Conservation (phyloP, 192 early-diverging fungal genomes). For the Podila horticola region DNA sequence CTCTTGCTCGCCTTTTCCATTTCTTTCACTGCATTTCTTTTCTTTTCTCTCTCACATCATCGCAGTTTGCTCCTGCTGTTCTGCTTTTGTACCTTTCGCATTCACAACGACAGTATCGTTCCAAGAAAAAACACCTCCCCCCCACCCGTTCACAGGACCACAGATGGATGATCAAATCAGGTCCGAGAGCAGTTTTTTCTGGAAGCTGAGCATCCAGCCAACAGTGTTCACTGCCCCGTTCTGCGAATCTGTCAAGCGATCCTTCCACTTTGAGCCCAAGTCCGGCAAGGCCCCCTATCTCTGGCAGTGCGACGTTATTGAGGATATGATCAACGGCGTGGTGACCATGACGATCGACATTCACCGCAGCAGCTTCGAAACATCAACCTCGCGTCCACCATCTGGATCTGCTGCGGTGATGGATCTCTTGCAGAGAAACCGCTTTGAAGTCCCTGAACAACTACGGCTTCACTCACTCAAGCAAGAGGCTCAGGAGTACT, state of each 20-base stretch:
- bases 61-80: too few relatives aligned
- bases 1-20: too few relatives aligned
- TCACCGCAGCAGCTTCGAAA: not conserved
- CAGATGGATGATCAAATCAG: conserved; percentile 4
- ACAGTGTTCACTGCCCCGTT: conserved; percentile 17
- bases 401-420: not conserved
- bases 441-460: not conserved
- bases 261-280: conserved; percentile 17
- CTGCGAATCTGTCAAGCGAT: conserved; percentile 23
- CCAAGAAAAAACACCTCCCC: too few relatives aligned
- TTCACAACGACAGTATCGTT: too few relatives aligned
- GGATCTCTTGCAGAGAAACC: not conserved
- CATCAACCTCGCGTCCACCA: not conserved
- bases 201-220: conserved; percentile 19
- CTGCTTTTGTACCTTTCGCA: too few relatives aligned
- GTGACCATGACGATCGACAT: conserved; percentile 22
- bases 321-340: conserved; percentile 44
- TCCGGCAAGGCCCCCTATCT: not conserved
- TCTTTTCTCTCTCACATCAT: too few relatives aligned
- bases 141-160: not conserved
- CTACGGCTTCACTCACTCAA: not conserved
- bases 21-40: too few relatives aligned
- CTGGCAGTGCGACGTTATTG: conserved; percentile 19
- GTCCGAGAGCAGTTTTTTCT: conserved; percentile 19
- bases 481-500: not conserved